A percentile compares a stretch with the other conserved stretches of the same genome.
phyloP scores from a whole-genome alignment of 441 rosid genomes.

The Gossypium schwendimanii region DNA sequence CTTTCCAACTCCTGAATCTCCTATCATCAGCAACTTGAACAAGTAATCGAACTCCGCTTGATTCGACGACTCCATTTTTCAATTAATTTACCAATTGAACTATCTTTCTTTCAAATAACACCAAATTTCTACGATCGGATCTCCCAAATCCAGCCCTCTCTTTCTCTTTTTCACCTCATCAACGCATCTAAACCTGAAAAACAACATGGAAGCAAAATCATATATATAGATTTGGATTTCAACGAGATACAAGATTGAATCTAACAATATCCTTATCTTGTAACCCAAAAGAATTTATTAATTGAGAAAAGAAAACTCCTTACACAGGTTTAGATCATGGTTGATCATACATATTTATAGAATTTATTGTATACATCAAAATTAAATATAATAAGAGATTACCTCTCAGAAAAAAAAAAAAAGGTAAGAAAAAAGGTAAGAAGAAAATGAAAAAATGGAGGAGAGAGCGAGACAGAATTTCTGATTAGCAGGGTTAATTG shows the following conservation, averaged over 20 bases:
- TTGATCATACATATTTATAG: neutral
- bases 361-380: neutral
- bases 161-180: neutral
- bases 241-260: neutral
- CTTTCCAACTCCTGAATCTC: slow-evolving; percentile 52
- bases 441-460: neutral
- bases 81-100: neutral
- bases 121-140: neutral
- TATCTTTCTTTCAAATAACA: neutral
- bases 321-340: no score
- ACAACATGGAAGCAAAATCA: neutral
- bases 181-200: slow-evolving; percentile 1
- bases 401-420: neutral
- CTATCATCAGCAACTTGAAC: slow-evolving; percentile 43
- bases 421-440: neutral
- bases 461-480: neutral
- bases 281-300: no score
- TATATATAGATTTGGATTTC: neutral
- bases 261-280: neutral
- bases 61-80: slow-evolving; percentile 26
- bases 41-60: slow-evolving; percentile 42
- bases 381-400: neutral
- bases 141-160: neutral
- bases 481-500: no score
- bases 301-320: no score